Evolutionary conservation across 306 rosid species (phyloP).

Genomic region (Prinsepia uniflora): DNA sequence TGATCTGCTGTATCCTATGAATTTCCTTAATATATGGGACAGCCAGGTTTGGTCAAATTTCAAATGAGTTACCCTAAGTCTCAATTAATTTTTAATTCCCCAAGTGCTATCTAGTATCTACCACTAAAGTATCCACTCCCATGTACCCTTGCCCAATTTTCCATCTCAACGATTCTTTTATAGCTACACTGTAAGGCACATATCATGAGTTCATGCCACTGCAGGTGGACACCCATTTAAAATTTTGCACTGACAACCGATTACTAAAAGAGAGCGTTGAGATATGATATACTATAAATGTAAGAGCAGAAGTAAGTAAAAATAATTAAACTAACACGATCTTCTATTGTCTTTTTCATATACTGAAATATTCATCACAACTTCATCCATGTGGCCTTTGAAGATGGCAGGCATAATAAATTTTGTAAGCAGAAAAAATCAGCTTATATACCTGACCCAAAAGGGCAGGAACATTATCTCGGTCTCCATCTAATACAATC

Average conservation of each 20-base stretch:
- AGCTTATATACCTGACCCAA: slow-evolving; percentile 68
- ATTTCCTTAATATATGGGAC: too few species aligned
- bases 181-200: neutral
- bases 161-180: neutral
- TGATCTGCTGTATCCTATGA: too few species aligned
- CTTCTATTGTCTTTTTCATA: neutral
- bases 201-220: neutral
- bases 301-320: neutral
- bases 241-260: neutral
- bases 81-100: neutral
- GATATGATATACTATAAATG: neutral
- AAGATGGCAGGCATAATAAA: neutral
- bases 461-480: slow-evolving; percentile 94
- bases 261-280: neutral
- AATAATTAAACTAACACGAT: neutral
- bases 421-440: slow-evolving; percentile 13
- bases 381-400: neutral
- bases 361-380: neutral
- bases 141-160: neutral
- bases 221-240: neutral
- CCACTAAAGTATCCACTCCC: neutral
- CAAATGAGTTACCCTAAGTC: neutral
- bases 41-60: slow-evolving; percentile 2
- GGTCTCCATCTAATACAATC: slow-evolving; percentile 91
- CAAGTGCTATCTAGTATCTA: neutral